Conservation (phyloP, 2,329 filamentous ascomycete genomes). For the Lecanosticta acicola region DNA sequence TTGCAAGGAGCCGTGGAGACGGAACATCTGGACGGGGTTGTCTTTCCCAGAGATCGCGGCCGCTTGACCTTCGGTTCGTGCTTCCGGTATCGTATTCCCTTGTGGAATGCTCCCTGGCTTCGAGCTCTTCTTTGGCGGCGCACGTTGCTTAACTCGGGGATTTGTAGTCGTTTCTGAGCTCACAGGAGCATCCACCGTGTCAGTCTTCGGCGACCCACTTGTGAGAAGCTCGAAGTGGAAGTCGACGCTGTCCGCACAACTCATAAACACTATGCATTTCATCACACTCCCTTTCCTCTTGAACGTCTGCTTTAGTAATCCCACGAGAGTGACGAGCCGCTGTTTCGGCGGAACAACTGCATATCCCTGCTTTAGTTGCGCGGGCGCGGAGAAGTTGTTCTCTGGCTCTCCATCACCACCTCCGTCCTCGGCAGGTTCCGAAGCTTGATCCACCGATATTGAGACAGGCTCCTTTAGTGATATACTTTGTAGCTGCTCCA, state of each 20-base stretch:
- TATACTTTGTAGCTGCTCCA: slow-evolving; percentile 88
- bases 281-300: slow-evolving; percentile 83
- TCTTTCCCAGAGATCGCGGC: slow-evolving; percentile 50
- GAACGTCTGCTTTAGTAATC: slow-evolving; percentile 80
- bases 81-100: slow-evolving; percentile 36
- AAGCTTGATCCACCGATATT: slow-evolving; percentile 59
- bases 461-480: slow-evolving; percentile 89
- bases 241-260: slow-evolving; percentile 92
- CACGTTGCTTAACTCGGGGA: slow-evolving; percentile 5
- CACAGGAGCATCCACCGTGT: slow-evolving; percentile 5
- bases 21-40: slow-evolving; percentile 74
- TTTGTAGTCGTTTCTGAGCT: slow-evolving; percentile 14
- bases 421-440: slow-evolving; percentile 48
- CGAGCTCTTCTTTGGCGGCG: slow-evolving; percentile 23
- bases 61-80: slow-evolving; percentile 48
- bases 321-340: slow-evolving; percentile 78
- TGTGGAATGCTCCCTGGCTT: slow-evolving; percentile 37
- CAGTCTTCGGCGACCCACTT: slow-evolving; percentile 32
- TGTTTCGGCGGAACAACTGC: slow-evolving; percentile 83
- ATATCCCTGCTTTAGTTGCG: slow-evolving; percentile 91
- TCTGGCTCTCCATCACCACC: slow-evolving; percentile 44
- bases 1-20: slow-evolving; percentile 84
- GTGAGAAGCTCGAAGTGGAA: slow-evolving; percentile 87
- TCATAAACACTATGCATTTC: slow-evolving; percentile 96
- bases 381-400: slow-evolving; percentile 69